Base-by-base conservation (phyloP, 2,329 filamentous ascomycete species). In the Aspergillus melleus region DNA sequence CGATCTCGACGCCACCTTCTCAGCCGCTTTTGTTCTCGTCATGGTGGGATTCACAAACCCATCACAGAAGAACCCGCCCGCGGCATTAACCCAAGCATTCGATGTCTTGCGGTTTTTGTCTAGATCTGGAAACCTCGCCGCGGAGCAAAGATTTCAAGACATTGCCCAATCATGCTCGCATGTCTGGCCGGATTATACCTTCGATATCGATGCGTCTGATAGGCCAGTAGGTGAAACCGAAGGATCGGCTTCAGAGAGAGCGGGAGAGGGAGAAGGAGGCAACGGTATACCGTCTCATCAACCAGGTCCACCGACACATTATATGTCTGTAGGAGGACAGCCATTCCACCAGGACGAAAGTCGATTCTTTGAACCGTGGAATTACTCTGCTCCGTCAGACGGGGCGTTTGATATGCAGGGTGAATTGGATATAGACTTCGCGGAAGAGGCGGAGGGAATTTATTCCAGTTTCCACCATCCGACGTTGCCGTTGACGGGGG, bases 391-490 rank as follows among this genome's bases (percentile, higher is more conserved):
- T 20, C 4, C n/a, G n/a, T 20, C 26, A 9, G 42, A 32, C 12
- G 30, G 10, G 4, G 47, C 46, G 9, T 66, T 66, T 59, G 63
- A 65, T 24, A 58, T 62, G 52, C 58, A 62, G 19, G 57, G 52
- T 20, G 59, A 65, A 4, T 66, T 56, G 59, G 32, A 58, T 39
- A 19, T 65, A 16, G 63, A 66, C 52, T 54, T 66, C 6, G 54
- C 64, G 12, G 60, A 51, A 2, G 63, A 67, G n/a, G 64, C 65
- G 8, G 61, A 68, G 51, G 63, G 61, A 2, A 66, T 68, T 9
- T 66, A 68, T 57, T 64, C 61, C 4, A 68, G 66, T 46, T 68
- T 68, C 20, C 49, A 64, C n/a, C 59, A 64, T 54, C 65, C 65
- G 4, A 63, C 58, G 6, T 52, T 68, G 12, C 61, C 66, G 12